Evolutionary conservation across 2,329 filamentous ascomycete genomes (phyloP), one percentile per base, ranked within the genome.

Genomic region (Aureobasidium namibiae): DNA sequence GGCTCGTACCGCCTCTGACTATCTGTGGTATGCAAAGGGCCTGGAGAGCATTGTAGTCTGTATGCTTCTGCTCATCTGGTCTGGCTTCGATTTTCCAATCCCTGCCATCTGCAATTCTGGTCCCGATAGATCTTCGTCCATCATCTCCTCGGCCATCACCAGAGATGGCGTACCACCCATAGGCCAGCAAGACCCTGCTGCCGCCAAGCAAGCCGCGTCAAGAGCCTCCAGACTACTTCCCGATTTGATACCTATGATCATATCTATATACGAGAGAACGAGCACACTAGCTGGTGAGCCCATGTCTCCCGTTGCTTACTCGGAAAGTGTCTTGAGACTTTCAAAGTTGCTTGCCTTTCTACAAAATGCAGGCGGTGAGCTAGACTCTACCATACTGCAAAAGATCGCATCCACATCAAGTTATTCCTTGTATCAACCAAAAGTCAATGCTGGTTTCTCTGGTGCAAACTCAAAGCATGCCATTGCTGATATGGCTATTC

Each of bases 21-120:
- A 96, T 72, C 72, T 97, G n/a, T 99, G 94, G 92, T 90, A 96
- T 74, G 94, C 89, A 18, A 97, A 97, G 73, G 92, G 90, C 1
- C 78, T 99, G 21, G 95, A 99, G 70, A 85, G 92, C 29, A 89
- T 95, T 61, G 76, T 94, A 48, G 80, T 95, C 26, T 90, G 88
- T 68, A 80, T 97, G 65, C 69, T 97, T 41, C 82, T 97, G 66
- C 84, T 95, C 62, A 88, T 86, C 31, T 96, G 91, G 89, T 83
- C 87, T 36, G 88, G 86, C 4, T 79, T 92, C 67, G 88, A 94
- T 68, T 97, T 97, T 66, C 82, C 86, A 70, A 76, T 65, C 62
- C 71, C 61, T 41, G 59, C 59, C 8, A 63, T 72, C 16, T 71
- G 70, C 60, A 67, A 68, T 46, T 65, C 67, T 29, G 61, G 63